Percentiles rank a stretch among this genome's conserved stretches.
phyloP scores from a whole-genome alignment of 495 filamentous ascomycete species.

The Lophium mytilinum region DNA sequence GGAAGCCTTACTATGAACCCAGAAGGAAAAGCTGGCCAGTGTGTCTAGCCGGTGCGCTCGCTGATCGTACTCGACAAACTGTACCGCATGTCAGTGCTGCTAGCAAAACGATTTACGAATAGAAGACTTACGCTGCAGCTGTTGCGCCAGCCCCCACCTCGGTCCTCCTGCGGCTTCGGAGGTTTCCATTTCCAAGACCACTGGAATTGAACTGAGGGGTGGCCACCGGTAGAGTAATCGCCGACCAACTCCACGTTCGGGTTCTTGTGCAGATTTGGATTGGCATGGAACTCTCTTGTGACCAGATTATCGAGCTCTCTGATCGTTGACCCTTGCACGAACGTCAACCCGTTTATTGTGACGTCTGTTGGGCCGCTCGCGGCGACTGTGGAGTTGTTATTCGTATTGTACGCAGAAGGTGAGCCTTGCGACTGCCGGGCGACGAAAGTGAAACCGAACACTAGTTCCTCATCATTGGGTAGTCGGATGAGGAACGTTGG shows the following conservation, averaged over 20 bases:
- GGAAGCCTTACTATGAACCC: constrained; percentile 65
- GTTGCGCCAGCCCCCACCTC: constrained; percentile 88
- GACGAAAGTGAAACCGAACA: constrained; percentile 86
- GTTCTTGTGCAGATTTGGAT: constrained; percentile 96
- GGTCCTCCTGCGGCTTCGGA: constrained; percentile 73
- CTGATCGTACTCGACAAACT: constrained; percentile 95
- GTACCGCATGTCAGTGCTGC: constrained; percentile 1
- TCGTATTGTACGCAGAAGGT: constrained; percentile 35
- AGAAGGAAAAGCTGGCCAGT: constrained; percentile 86
- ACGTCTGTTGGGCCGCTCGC: constrained; percentile 53
- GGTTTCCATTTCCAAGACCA: constrained; percentile 97
- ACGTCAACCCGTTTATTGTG: constrained; percentile 80
- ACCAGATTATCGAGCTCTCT: constrained; percentile 89
- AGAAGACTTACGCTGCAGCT: constrained; percentile 63
- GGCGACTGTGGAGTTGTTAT: constrained; percentile 43
- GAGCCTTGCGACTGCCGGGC: constrained; percentile 57
- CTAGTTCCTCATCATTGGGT: constrained; percentile 80
- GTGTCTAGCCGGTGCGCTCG: constrained; percentile 81
- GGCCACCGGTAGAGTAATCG: constrained; percentile 74
- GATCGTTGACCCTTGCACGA: constrained; percentile 74
- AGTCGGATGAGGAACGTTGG: constrained; percentile 82
- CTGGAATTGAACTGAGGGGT: constrained; percentile 76
- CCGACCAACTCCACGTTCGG: constrained; percentile 89
- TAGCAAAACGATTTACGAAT: not conserved
- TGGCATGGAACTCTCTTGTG: constrained; percentile 89